phyloP scores from a whole-genome alignment of 805 yeast species.

The Grigorovia transvaalensis region DNA sequence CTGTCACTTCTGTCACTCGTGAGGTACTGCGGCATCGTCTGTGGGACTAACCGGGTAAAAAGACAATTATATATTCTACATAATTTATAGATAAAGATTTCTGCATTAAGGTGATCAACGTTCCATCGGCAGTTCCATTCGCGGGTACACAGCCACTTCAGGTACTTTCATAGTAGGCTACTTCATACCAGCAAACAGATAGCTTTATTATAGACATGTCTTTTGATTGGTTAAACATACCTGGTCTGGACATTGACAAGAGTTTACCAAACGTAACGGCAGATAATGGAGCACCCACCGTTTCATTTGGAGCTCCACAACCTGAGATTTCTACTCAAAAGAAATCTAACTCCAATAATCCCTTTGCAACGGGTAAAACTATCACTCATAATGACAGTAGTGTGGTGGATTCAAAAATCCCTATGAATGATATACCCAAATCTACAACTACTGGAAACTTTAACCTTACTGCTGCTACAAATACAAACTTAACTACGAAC shows the following conservation, averaged over 20 bases:
- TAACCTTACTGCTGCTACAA: not conserved
- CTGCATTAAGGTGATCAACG: not conserved
- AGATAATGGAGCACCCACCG: slow-evolving; percentile 32
- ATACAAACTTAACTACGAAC: not conserved
- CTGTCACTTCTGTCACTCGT: too few species aligned
- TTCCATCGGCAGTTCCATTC: not conserved
- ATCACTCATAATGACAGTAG: not conserved
- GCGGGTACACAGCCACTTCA: too few species aligned
- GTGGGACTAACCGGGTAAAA: slow-evolving; percentile 1
- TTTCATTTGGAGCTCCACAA: slow-evolving; percentile 36
- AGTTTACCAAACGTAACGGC: slow-evolving; percentile 13
- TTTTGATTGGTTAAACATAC: slow-evolving; percentile 44
- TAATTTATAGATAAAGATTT: not conserved
- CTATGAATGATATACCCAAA: not conserved
- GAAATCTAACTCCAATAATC: not conserved
- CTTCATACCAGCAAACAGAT: too few species aligned
- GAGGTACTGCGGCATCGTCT: too few species aligned
- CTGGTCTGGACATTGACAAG: slow-evolving; percentile 25
- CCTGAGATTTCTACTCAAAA: not conserved
- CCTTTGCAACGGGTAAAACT: not conserved
- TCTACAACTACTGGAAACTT: not conserved
- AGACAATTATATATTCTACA: not conserved
- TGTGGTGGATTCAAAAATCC: not conserved
- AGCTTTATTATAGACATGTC: slow-evolving; percentile 27
- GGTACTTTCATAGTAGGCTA: too few species aligned